Conservation (phyloP, 805 yeast species). For the Monosporozyma siamensis region DNA sequence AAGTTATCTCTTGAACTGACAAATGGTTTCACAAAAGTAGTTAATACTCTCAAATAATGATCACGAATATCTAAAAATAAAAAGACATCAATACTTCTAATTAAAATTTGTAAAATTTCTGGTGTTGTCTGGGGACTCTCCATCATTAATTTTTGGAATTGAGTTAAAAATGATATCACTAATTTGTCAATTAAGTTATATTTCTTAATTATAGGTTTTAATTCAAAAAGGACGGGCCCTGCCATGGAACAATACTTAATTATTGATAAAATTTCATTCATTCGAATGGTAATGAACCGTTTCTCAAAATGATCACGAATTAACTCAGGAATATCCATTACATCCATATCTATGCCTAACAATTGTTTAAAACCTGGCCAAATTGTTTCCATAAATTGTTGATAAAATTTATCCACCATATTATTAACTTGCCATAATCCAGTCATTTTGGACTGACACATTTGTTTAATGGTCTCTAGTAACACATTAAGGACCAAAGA, state of each 20-base stretch:
- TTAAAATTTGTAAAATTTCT: neutral
- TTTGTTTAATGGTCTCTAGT: slow-evolving; percentile 13
- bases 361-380: slow-evolving; percentile 20
- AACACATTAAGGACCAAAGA: slow-evolving; percentile 17
- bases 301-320: neutral
- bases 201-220: neutral
- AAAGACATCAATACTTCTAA: neutral
- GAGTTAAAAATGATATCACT: neutral
- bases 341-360: slow-evolving; percentile 24
- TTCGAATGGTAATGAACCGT: neutral
- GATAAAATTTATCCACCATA: slow-evolving; percentile 22
- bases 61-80: neutral
- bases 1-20: slow-evolving; percentile 60
- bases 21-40: slow-evolving; percentile 64
- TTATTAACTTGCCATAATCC: slow-evolving; percentile 14
- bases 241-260: neutral
- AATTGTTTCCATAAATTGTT: slow-evolving; percentile 18
- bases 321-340: neutral
- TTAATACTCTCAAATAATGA: slow-evolving; percentile 56
- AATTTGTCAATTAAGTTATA: neutral
- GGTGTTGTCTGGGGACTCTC: neutral
- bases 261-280: neutral
- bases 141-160: neutral
- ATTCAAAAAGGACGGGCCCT: neutral
- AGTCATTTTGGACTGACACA: slow-evolving; percentile 15